phyloP scores from a whole-genome alignment of 73 alveolate species.

The Tetrahymena malaccensis region DNA sequence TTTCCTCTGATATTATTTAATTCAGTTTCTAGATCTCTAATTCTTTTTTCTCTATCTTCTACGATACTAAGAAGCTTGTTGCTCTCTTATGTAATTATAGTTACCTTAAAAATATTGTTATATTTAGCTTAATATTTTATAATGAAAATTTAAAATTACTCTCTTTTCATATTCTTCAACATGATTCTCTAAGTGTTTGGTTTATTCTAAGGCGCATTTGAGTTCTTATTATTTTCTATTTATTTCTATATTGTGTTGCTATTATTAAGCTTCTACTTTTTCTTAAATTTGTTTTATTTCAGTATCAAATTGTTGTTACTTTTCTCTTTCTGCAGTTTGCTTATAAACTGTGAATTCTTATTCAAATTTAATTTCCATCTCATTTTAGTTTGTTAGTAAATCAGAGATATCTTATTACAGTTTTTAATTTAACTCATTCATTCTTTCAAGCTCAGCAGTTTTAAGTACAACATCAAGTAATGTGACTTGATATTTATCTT shows the following conservation, averaged over 20 bases:
- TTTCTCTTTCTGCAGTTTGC: background rate
- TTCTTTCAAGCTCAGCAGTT: background rate
- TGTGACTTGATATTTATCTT: too few species aligned
- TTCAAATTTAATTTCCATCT: background rate
- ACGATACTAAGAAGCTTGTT: background rate
- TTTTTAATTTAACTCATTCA: background rate
- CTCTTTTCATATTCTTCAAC: background rate
- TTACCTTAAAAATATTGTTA: background rate
- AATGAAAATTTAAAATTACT: background rate
- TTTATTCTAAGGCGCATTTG: background rate
- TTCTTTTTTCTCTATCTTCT: background rate
- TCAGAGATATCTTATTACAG: background rate
- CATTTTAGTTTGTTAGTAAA: background rate
- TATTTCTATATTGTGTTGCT: background rate
- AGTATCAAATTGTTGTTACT: background rate
- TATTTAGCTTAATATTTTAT: too few species aligned
- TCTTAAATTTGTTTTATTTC: too few species aligned
- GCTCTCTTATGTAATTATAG: background rate
- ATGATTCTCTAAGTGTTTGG: background rate
- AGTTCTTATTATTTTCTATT: background rate
- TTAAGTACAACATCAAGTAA: background rate
- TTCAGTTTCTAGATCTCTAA: background rate
- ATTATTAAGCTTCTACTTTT: background rate
- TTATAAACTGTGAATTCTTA: too few species aligned
- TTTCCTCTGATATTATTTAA: background rate